Conservation (phyloP, 352 stramenopile species). For the Globisporangium sylvaticum region DNA sequence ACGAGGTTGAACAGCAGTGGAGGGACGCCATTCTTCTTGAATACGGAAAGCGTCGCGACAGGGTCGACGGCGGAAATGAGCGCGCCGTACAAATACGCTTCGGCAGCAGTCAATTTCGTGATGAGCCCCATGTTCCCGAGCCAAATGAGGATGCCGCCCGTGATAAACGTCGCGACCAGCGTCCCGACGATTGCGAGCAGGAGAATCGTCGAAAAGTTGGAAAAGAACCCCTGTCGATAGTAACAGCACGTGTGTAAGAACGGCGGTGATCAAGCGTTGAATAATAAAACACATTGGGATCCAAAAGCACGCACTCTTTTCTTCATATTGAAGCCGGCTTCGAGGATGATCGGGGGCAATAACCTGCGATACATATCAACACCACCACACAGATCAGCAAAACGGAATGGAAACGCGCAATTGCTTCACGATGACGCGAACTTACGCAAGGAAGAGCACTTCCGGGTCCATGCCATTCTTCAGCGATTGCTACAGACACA, state of each 20-base stretch:
- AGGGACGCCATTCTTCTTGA: conserved; percentile 88
- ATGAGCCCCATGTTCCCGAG: conserved; percentile 64
- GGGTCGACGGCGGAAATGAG: conserved; percentile 93
- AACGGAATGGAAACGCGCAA: not conserved
- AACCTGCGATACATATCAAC: conserved; percentile 20
- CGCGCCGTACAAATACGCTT: conserved; percentile 90
- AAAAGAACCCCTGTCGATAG: conserved; percentile 67
- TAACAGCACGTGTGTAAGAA: conserved; percentile 12
- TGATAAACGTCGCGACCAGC: conserved; percentile 77
- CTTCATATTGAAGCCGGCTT: conserved; percentile 88
- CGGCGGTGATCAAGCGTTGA: not conserved
- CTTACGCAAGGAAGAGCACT: conserved; percentile 80
- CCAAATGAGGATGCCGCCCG: conserved; percentile 69
- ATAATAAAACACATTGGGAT: not conserved
- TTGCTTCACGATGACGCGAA: not conserved
- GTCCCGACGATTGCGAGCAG: conserved; percentile 77
- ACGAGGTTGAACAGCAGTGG: conserved; percentile 93
- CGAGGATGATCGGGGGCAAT: conserved; percentile 80
- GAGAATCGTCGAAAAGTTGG: conserved; percentile 87
- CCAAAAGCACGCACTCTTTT: conserved; percentile 45
- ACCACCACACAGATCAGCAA: not conserved
- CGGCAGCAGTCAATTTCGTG: conserved; percentile 80
- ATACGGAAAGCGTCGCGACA: conserved; percentile 91
- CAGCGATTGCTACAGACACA: conserved; percentile 50
- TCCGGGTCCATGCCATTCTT: conserved; percentile 81